Evolutionary conservation across 768 basidiomycete species (phyloP).

Genomic region (Pisolithus sp.): DNA sequence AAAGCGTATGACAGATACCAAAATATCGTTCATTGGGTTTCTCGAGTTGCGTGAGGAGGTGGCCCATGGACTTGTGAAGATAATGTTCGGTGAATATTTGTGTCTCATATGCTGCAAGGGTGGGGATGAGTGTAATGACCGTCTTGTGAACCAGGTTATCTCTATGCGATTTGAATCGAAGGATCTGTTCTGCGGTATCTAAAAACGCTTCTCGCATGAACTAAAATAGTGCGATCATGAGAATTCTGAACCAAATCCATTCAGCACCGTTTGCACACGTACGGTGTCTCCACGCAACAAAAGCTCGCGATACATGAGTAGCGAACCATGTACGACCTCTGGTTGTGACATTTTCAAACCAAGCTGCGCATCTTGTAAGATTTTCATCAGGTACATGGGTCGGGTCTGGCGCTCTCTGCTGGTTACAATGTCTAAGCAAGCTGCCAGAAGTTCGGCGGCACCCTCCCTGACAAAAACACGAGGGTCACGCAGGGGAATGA

Average conservation of each 20-base stretch:
- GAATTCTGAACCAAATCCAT: not conserved
- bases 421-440: conserved; percentile 83
- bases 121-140: conserved; percentile 93
- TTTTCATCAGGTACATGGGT: conserved; percentile 64
- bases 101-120: conserved; percentile 90
- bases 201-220: conserved; percentile 86
- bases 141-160: conserved; percentile 87
- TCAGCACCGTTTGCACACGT: conserved; percentile 21
- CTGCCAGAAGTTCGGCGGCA: conserved; percentile 88
- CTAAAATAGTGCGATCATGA: conserved; percentile 29
- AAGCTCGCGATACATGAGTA: conserved; percentile 87
- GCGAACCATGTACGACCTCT: conserved; percentile 87
- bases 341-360: conserved; percentile 75
- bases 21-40: conserved; percentile 86
- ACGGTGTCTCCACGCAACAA: conserved; percentile 94
- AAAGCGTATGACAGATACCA: conserved; percentile 38
- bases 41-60: conserved; percentile 80
- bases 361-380: conserved; percentile 83
- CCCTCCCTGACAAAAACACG: conserved; percentile 89
- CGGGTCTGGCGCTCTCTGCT: conserved; percentile 62
- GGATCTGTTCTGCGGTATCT: conserved; percentile 83
- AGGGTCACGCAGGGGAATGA: conserved; percentile 82
- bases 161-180: conserved; percentile 81
- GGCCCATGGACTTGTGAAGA: conserved; percentile 90
- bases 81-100: conserved; percentile 88